A percentile compares a stretch with the other conserved stretches of the same genome.
These are phyloP conservation scores for Leucogyrophana mollusca DNA, from an alignment of 768 basidiomycete species.

Conservation along the genomic window DNA sequence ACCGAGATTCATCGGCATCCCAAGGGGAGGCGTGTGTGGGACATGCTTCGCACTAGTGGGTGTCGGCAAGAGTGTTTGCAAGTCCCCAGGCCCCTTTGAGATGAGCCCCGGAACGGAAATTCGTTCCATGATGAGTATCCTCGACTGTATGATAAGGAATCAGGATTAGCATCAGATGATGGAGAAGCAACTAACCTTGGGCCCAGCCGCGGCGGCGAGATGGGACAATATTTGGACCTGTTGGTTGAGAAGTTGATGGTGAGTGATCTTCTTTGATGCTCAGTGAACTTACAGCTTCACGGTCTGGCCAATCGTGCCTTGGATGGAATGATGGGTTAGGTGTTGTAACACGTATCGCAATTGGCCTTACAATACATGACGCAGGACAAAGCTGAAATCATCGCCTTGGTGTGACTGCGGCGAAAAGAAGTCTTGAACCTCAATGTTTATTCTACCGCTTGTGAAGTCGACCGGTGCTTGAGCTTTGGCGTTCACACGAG, in stretches of 20 bases:
- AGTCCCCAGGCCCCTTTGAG: no score
- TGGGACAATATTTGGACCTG: neutral
- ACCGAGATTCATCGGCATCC: conserved; percentile 3
- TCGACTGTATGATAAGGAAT: conserved; percentile 1
- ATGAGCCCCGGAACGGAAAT: conserved; percentile 2
- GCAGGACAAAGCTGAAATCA: conserved; percentile 2
- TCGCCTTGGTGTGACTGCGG: conserved; percentile 24
- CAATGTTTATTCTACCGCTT: conserved; percentile 32
- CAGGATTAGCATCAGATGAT: neutral
- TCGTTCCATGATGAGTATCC: conserved; percentile 2
- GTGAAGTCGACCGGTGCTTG: conserved; percentile 34
- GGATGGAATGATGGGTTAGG: neutral
- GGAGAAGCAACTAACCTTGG: neutral
- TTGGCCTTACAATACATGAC: conserved; percentile 2
- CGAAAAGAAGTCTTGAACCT: conserved; percentile 39
- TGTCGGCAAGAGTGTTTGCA: no score
- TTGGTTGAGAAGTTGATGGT: neutral
- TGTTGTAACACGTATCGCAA: neutral
- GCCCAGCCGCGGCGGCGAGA: conserved; percentile 1
- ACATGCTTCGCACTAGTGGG: no score
- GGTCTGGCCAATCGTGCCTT: conserved; percentile 16
- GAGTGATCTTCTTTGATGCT: neutral
- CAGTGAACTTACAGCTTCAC: conserved; percentile 1
- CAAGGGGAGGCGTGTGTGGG: neutral
- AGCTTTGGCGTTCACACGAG: conserved; percentile 14